phyloP scores from a whole-genome alignment of 441 rosid genomes.

The Erysimum pusillum region DNA sequence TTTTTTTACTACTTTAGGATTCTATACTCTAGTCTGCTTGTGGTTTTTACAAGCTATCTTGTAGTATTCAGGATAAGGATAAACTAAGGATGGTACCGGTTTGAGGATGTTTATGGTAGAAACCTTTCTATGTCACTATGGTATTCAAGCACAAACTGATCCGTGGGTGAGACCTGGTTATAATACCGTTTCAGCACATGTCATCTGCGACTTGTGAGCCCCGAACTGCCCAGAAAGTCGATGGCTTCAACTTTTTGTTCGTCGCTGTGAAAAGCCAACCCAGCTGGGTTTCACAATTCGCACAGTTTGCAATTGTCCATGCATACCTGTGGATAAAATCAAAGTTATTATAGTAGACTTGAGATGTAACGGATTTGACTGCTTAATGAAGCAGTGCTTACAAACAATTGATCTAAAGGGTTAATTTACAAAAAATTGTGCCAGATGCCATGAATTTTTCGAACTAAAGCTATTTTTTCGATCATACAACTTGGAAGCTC shows the following conservation, averaged over 20 bases:
- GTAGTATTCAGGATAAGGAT: conserved; percentile 11
- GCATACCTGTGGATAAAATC: conserved; percentile 68
- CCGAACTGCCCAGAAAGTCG: conserved; percentile 87
- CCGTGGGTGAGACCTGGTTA: not conserved
- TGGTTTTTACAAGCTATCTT: conserved; percentile 3
- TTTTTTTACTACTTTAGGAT: not conserved
- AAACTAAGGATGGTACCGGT: not conserved
- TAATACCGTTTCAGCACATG: conserved; percentile 35
- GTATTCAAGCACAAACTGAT: not conserved
- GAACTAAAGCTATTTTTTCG: conserved; percentile 2
- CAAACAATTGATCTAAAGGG: conserved; percentile 1
- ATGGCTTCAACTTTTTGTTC: conserved; percentile 73
- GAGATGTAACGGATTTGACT: not conserved
- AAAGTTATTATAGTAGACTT: not conserved
- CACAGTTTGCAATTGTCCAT: conserved; percentile 76
- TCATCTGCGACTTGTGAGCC: conserved; percentile 81
- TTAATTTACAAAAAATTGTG: not conserved
- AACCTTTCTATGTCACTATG: not conserved
- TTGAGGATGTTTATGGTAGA: conserved; percentile 1
- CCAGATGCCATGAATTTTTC: not conserved
- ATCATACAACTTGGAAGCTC: not conserved
- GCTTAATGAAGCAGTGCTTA: not conserved
- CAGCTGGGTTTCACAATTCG: conserved; percentile 67
- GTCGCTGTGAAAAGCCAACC: conserved; percentile 94
- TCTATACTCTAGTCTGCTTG: conserved; percentile 9